Evolutionary conservation across 1,284 basidiomycete genomes (phyloP), one percentile per base, ranked within the genome.

Genomic region (Moesziomyces globuligerus): DNA sequence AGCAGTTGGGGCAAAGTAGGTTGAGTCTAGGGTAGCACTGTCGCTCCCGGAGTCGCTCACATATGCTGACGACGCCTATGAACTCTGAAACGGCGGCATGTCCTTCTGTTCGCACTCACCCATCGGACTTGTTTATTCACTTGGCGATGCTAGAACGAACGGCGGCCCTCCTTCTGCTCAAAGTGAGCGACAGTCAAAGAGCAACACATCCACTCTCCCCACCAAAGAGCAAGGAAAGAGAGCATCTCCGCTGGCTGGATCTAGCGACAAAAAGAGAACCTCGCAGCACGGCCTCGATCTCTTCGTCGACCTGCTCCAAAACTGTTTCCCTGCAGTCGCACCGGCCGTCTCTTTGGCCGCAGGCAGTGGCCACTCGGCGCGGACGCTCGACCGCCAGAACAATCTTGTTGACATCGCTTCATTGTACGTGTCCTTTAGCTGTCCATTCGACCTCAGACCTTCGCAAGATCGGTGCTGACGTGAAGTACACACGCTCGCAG

Each of bases 271-370:
- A 18, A 10, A 10, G 17, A 9, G 39, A 11, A 10, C 29, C 29
- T 40, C 10, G 9, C 10, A 38, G 39, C 28, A 32, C 8, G 48
- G 51, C 21, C 20, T 55, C 10, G 50, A 44, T 43, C 20, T 44
- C 21, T 20, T 40, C 3, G 25, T 55, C 34, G 48, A 50, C 7
- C 15, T 51, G 39, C 55, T 66, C 0, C 51, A 54, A 34, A 17
- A 2, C 3, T 55, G 47, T 24, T 66, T 66, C 17, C 62, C 62
- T 25, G 51, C 56, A 13, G 56, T 59, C 18, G 42, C 62, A 1
- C 39, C 62, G 13, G 56, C 56, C 10, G 48, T 66, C 34, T 44
- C 20, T 9, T 21, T 51, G 15, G 52, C 54, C 15, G 44, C 46
- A 0, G 47, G 15, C 32, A 34, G 32, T 6, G 51, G 25, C 43